These are phyloP conservation scores for Gossypium sturtianum DNA, from an alignment of 345 rosid genomes.

Conservation along the genomic window DNA sequence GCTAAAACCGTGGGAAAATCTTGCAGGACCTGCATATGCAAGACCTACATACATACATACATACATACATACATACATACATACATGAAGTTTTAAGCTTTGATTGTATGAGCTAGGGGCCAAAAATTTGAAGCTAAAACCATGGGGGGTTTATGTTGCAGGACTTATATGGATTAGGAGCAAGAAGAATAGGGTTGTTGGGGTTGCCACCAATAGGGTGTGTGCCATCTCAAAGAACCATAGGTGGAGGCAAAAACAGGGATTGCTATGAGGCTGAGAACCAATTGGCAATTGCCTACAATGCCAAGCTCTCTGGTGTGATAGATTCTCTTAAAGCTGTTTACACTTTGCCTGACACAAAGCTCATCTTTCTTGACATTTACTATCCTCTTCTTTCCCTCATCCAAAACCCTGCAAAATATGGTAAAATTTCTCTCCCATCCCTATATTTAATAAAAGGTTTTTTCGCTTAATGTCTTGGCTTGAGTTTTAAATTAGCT, in stretches of 20 bases:
- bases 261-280: constrained; percentile 39
- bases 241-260: constrained; percentile 48
- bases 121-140: too few relatives aligned
- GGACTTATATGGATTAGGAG: constrained; percentile 55
- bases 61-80: neutral
- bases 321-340: constrained; percentile 20
- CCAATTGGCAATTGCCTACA: constrained; percentile 46
- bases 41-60: constrained; percentile 3
- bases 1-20: neutral
- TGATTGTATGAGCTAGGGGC: neutral
- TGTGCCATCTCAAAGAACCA: constrained; percentile 64
- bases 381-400: constrained; percentile 16
- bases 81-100: neutral
- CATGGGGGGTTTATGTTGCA: constrained; percentile 9
- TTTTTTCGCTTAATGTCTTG: too few relatives aligned
- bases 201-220: constrained; percentile 67
- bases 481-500: too few relatives aligned
- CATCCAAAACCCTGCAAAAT: constrained; percentile 38
- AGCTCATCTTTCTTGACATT: constrained; percentile 29
- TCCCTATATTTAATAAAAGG: neutral
- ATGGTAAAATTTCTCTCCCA: constrained; percentile 30
- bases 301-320: constrained; percentile 39
- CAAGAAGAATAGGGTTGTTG: constrained; percentile 45
- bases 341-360: constrained; percentile 11
- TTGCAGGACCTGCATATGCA: constrained; percentile 22